Evolutionary conservation across 2,329 filamentous ascomycete genomes (phyloP), one percentile per base, ranked within the genome.

Genomic region (Aspergillus niger): DNA sequence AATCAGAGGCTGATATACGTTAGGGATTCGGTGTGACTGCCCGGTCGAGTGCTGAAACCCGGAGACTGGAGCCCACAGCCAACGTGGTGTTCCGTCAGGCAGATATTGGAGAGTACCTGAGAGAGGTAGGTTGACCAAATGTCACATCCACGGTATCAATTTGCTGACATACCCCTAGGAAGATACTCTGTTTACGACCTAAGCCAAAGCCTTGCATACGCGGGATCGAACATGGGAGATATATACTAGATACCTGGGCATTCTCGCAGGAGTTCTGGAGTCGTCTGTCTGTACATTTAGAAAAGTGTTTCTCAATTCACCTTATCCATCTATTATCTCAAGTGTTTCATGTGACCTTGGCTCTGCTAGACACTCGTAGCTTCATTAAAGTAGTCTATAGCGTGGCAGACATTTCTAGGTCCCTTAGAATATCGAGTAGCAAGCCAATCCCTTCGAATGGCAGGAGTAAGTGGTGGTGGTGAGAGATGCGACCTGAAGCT

Each of bases 101-200:
- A 0, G 95, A 99, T 80, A 90, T 91, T 68, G 95, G 95, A 69
- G 94, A 98, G 80, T 99, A 97, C 74, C 82, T 99, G 72, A 87
- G 95, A 73, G 94, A 98, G 72, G 80, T 80, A 67, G 63, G 72
- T 67, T 57, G 32, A 10, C 3, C 5, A 6, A 24, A 10, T 15
- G 4, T 20, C 41, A 22, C 20, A 44, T 22, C 3, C n/a, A 28
- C 24, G 2, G 32, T 36, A 30, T 49, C 28, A 49, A 17, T 39
- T 54, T 57, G 51, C 64, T 71, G 63, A 69, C 65, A 48, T 11
- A 28, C 26, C n/a, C 50, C 48, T 57, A 80, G 77, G 86, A 89
- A 77, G 86, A 88, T 70, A 85, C 85, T 1, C 77, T 88, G 52
- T 88, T 88, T 72, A 83, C 84, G 50, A 86, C 85, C 50, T 81